These are phyloP conservation scores for Quercus agrifolia DNA, from an alignment of 306 rosid genomes.

Conservation along the genomic window DNA sequence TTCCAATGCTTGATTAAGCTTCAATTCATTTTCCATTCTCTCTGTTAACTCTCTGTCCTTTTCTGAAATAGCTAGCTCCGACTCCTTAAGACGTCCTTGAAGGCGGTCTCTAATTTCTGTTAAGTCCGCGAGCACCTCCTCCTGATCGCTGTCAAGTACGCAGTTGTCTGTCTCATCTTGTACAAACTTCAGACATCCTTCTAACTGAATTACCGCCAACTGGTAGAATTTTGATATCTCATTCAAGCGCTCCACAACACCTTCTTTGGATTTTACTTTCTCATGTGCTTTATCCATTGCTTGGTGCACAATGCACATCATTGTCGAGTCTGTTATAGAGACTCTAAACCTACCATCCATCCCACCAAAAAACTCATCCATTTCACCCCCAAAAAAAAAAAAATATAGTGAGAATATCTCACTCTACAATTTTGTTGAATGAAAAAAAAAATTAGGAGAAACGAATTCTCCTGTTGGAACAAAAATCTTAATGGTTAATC, in stretches of 20 bases:
- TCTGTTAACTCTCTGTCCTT: slow-evolving; percentile 62
- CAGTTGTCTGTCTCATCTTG: slow-evolving; percentile 46
- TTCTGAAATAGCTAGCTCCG: slow-evolving; percentile 54
- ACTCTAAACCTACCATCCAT: slow-evolving; percentile 43
- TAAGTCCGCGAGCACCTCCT: slow-evolving; percentile 60
- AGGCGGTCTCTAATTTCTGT: slow-evolving; percentile 66
- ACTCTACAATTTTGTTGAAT: not conserved
- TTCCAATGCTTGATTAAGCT: slow-evolving; percentile 49
- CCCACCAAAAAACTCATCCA: slow-evolving; percentile 55
- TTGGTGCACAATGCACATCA: slow-evolving; percentile 76
- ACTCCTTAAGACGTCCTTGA: slow-evolving; percentile 60
- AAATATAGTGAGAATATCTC: not conserved
- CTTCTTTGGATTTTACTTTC: slow-evolving; percentile 61
- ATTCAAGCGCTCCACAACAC: slow-evolving; percentile 63
- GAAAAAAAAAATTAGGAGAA: not conserved
- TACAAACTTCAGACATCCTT: slow-evolving; percentile 76
- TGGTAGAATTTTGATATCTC: slow-evolving; percentile 86
- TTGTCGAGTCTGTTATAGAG: slow-evolving; percentile 74
- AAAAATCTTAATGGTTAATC: not conserved
- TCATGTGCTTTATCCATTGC: slow-evolving; percentile 88
- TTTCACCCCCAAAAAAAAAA: not conserved
- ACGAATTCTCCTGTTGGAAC: not conserved
- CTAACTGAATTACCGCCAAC: slow-evolving; percentile 82
- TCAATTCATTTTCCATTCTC: slow-evolving; percentile 43
- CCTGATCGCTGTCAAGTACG: slow-evolving; percentile 49